phyloP scores from a whole-genome alignment of 2,329 filamentous ascomycete species.

The Exophiala spinifera region DNA sequence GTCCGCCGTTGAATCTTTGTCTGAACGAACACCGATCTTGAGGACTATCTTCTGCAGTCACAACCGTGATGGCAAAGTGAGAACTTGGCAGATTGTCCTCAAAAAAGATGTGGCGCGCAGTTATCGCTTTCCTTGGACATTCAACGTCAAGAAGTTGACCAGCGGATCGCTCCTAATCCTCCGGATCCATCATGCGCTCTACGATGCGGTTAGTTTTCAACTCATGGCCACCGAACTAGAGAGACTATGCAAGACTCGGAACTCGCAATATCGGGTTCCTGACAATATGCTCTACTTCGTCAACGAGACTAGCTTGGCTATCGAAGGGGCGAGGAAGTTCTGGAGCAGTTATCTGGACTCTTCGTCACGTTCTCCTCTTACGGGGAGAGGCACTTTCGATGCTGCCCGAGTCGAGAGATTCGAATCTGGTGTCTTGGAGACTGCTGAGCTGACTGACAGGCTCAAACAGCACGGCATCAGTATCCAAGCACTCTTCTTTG shows the following conservation, averaged over 20 bases:
- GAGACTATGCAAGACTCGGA: constrained; percentile 38
- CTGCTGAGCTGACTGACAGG: constrained; percentile 40
- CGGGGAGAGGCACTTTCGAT: constrained; percentile 14
- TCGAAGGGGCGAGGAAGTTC: constrained; percentile 35
- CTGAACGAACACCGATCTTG: constrained; percentile 59
- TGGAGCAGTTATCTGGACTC: constrained; percentile 42
- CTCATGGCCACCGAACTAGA: constrained; percentile 57
- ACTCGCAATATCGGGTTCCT: constrained; percentile 21
- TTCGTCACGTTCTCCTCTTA: constrained; percentile 1
- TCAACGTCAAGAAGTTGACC: not conserved
- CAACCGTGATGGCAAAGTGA: constrained; percentile 24
- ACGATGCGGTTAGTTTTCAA: constrained; percentile 78
- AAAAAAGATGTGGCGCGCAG: constrained; percentile 17
- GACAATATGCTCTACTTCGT: constrained; percentile 29
- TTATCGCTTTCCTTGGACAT: constrained; percentile 17
- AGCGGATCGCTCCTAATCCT: constrained; percentile 43
- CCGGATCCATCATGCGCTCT: constrained; percentile 79
- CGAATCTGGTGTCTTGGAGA: constrained; percentile 41
- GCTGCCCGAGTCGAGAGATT: constrained; percentile 44
- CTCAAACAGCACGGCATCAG: constrained; percentile 58
- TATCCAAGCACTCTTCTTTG: constrained; percentile 72
- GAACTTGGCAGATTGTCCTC: constrained; percentile 20
- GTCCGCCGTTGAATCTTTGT: constrained; percentile 60
- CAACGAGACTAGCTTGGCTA: not conserved
- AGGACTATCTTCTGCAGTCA: constrained; percentile 61